Percentiles rank a stretch among this genome's conserved stretches.
Evolutionary conservation across 2,329 filamentous ascomycete genomes (phyloP).

Genomic region (Pyricularia pennisetigena): DNA sequence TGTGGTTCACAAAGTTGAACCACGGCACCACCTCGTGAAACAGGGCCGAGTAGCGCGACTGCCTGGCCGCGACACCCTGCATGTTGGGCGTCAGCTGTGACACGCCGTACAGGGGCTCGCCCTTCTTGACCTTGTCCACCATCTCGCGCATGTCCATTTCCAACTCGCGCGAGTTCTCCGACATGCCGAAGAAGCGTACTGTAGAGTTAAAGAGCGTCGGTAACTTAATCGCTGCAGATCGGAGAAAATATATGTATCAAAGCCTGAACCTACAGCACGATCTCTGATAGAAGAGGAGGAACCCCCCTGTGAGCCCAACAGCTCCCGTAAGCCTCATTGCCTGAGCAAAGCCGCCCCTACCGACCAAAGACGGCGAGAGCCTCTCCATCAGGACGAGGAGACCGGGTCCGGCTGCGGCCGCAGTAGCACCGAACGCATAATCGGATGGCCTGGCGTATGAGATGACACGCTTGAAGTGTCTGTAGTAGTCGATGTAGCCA

Average conservation of each 20-base stretch:
- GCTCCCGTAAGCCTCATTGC: slow-evolving; percentile 71
- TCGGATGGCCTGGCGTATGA: slow-evolving; percentile 80
- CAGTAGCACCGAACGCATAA: slow-evolving; percentile 60
- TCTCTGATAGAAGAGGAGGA: slow-evolving; percentile 76
- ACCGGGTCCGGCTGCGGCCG: slow-evolving; percentile 63
- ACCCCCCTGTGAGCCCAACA: slow-evolving; percentile 66
- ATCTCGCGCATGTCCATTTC: slow-evolving; percentile 98
- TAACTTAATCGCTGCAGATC: background rate
- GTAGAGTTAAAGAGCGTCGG: slow-evolving; percentile 6
- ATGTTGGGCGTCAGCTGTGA: slow-evolving; percentile 74
- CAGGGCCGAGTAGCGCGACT: slow-evolving; percentile 82
- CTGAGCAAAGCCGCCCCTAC: slow-evolving; percentile 70
- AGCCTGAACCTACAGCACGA: slow-evolving; percentile 61
- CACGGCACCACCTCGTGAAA: slow-evolving; percentile 82
- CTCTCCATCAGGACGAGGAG: slow-evolving; percentile 73
- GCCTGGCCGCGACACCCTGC: slow-evolving; percentile 85
- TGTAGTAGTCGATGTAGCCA: slow-evolving; percentile 22
- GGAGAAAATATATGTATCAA: background rate
- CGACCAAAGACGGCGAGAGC: slow-evolving; percentile 75
- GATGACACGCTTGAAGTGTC: slow-evolving; percentile 85
- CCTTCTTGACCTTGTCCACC: slow-evolving; percentile 90
- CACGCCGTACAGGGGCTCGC: slow-evolving; percentile 80
- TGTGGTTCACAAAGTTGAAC: slow-evolving; percentile 99
- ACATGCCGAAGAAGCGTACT: slow-evolving; percentile 95
- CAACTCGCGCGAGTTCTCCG: slow-evolving; percentile 83